Base-by-base conservation (phyloP, 2,329 filamentous ascomycete genomes). In the Aureobasidium sp. region DNA sequence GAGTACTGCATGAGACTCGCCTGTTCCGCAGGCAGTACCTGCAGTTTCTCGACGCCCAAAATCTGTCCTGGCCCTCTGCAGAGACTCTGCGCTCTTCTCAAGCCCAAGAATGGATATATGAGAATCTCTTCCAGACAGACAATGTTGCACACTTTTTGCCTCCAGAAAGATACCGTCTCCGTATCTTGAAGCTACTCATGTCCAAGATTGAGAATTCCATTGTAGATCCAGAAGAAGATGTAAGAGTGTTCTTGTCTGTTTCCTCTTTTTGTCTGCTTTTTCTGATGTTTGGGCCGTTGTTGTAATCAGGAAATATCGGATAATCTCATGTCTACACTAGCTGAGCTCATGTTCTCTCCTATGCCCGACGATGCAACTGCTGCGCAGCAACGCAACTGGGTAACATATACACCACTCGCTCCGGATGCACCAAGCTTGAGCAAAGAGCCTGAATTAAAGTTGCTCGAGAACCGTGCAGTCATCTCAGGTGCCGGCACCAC, bases 201-300 rank as follows among this genome's bases (percentile, higher is more conserved):
- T 75, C 79, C 8, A 83, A 79, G 62, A 86, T 96, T 58, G 90
- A 96, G 73, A 77, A 80, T 34, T 84, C 87, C 37, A 90, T 96
- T 52, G 80, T 84, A 62, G 86, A 96, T 73, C 92, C 91, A 74
- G 89, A 96, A 68, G 81, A 90, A 80, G 85, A 96, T 87, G 92
- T 96, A 87, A 79, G 89, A 79, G 41, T 42, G 39, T 57, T 52
- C 53, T 45, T 34, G 20, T 45, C 62, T 66, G 47, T 63, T 53
- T 60, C 56, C 65, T 65, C 55, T 42, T 34, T 42, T 61, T 55
- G 62, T 64, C 55, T 67, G 67, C 57, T 64, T 65, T 65, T 65
- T 66, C 51, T 64, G n/a, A 47, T 58, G 64, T 65, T 70, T 67
- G 70, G 67, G 68, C 68, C 34, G 45, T 36, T 12, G 20, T 42